Base-by-base conservation (phyloP, 495 filamentous ascomycete species). In the Aspergillus funiculosus region DNA sequence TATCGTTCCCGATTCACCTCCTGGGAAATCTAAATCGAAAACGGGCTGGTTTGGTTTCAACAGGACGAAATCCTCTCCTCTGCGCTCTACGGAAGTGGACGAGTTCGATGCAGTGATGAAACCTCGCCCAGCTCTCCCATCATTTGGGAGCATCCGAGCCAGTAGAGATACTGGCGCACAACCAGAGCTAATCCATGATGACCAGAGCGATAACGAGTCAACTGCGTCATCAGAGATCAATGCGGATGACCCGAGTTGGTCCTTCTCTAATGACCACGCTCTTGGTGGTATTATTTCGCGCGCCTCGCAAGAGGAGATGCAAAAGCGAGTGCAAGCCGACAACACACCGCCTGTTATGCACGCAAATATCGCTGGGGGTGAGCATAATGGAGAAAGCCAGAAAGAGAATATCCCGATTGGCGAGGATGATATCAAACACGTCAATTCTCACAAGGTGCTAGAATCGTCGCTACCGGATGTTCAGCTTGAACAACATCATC, bases 91-190 rank as follows among this genome's bases (percentile, higher is more conserved):
- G 0, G 46, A 52, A 6, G 57, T 72, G 6, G 74, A 86, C 22
- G 82, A 86, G 35, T 64, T 73, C 29, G 80, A 84, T 47, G 71
- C 80, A 27, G 60, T 75, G 2, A 84, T 94, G 71, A 81, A 82
- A 50, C 87, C 88, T 17, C 74, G 85, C 6, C 85, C 85, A 4
- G 79, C 78, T 1, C 69, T 95, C 14, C 89, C 89, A 6, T 88
- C 83, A 14, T 95, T 95, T 63, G 89, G 87, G 14, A 91, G 87
- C 57, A 73, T 94, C 26, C 77, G 87, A 30, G 67, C 58, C 14
- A 60, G 45, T 25, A 66, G 66, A 11, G 60, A 71, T 19, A n/a
- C n/a, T n/a, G 52, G 61, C 27, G 57, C 50, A 6, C 49, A 54
- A 1, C 35, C 40, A n/a, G 48, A 47, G 0, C 39, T 51, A 15